Evolutionary conservation across 225 moss, liverwort and hornwort genomes (phyloP).

Genomic region (Marchantia polymorpha): DNA sequence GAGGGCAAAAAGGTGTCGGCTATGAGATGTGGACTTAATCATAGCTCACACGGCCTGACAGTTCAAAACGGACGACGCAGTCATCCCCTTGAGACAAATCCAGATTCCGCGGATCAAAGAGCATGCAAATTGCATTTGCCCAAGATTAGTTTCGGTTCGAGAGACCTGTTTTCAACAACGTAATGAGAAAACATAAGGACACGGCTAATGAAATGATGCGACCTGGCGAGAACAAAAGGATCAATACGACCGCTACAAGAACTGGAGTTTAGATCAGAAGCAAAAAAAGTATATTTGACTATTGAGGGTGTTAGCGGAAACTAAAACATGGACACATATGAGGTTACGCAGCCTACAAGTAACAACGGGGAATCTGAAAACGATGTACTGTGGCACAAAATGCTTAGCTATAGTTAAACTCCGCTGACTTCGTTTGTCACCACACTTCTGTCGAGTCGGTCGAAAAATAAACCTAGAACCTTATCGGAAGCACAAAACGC

Average conservation of each 20-base stretch:
- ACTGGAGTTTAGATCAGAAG: background rate
- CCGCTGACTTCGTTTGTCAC: background rate
- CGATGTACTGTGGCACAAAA: background rate
- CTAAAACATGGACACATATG: background rate
- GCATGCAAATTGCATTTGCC: no score
- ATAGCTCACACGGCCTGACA: background rate
- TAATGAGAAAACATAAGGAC: background rate
- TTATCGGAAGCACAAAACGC: no score
- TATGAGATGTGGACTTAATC: no score
- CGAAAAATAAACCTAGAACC: background rate
- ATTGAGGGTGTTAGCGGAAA: background rate
- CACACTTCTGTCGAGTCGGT: background rate
- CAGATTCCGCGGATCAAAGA: no score
- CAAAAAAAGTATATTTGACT: background rate
- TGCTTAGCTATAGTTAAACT: background rate
- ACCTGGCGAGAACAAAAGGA: background rate
- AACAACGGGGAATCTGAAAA: background rate
- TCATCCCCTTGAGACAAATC: no score
- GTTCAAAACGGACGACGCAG: background rate
- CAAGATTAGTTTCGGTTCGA: no score
- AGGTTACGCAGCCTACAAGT: background rate
- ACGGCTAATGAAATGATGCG: background rate
- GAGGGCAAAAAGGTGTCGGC: background rate
- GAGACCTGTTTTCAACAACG: background rate
- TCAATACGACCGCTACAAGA: background rate